phyloP scores from a whole-genome alignment of 2,329 filamentous ascomycete genomes.

The Colletotrichum tamarilloi region DNA sequence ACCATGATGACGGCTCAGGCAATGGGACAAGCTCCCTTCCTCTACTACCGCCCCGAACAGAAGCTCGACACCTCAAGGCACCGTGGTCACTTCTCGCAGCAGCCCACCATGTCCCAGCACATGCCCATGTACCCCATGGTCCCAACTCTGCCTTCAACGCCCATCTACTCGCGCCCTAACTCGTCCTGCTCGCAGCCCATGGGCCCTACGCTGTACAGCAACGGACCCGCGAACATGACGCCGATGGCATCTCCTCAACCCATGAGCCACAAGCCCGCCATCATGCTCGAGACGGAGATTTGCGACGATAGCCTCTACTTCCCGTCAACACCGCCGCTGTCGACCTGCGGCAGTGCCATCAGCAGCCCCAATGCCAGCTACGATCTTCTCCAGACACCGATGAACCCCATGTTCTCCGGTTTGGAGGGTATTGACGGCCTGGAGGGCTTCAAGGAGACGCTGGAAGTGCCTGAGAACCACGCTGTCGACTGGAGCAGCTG shows the following conservation, averaged over 20 bases:
- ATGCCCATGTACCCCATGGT: slow-evolving; percentile 66
- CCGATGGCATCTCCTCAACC: slow-evolving; percentile 81
- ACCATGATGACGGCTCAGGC: slow-evolving; percentile 65
- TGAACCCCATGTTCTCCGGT: slow-evolving; percentile 82
- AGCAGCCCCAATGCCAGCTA: slow-evolving; percentile 82
- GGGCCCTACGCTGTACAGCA: slow-evolving; percentile 64
- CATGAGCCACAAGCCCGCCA: slow-evolving; percentile 75
- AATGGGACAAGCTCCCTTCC: slow-evolving; percentile 81
- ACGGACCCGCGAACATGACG: slow-evolving; percentile 73
- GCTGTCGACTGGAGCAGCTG: slow-evolving; percentile 82
- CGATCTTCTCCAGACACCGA: slow-evolving; percentile 83
- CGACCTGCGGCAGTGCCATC: slow-evolving; percentile 83
- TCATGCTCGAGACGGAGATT: slow-evolving; percentile 83
- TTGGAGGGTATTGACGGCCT: slow-evolving; percentile 69
- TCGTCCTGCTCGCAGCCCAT: slow-evolving; percentile 73
- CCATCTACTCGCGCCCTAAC: slow-evolving; percentile 73
- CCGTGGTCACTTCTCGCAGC: slow-evolving; percentile 78
- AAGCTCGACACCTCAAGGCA: slow-evolving; percentile 75
- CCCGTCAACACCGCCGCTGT: slow-evolving; percentile 88
- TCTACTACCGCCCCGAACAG: slow-evolving; percentile 86
- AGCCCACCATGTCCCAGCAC: slow-evolving; percentile 52
- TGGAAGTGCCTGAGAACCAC: slow-evolving; percentile 79
- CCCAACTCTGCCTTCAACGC: slow-evolving; percentile 70
- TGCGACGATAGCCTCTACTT: slow-evolving; percentile 75
- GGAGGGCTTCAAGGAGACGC: slow-evolving; percentile 73